phyloP scores from a whole-genome alignment of 2,329 filamentous ascomycete species.

The Orbilia brochopaga region DNA sequence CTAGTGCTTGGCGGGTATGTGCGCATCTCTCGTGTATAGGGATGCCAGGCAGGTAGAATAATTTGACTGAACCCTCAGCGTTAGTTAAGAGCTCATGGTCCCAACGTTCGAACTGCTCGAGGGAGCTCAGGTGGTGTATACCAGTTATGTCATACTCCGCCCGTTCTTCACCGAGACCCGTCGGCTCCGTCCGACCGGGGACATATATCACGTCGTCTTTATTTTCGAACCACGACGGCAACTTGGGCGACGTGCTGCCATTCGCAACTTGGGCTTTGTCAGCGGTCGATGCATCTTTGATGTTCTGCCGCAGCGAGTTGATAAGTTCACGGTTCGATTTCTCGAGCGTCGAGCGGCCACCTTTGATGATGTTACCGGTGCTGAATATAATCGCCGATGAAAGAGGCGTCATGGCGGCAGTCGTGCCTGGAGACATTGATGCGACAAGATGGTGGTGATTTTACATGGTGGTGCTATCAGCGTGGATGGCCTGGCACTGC shows the following conservation, averaged over 20 bases:
- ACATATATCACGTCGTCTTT: conserved; percentile 49
- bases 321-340: conserved; percentile 94
- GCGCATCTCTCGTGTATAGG: conserved; percentile 68
- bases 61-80: conserved; percentile 75
- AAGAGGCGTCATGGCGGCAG: conserved; percentile 55
- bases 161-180: conserved; percentile 78
- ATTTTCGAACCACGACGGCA: conserved; percentile 55
- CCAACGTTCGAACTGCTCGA: not conserved
- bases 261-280: conserved; percentile 55
- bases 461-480: not conserved
- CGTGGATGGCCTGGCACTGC: not conserved
- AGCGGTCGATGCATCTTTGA: conserved; percentile 67
- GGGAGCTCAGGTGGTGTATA: conserved; percentile 17
- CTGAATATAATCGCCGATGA: conserved; percentile 34
- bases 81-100: not conserved
- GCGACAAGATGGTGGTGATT: not conserved
- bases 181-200: conserved; percentile 58
- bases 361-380: conserved; percentile 69
- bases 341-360: conserved; percentile 74
- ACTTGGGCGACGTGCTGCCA: conserved; percentile 57
- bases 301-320: conserved; percentile 83
- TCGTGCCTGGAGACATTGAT: not conserved
- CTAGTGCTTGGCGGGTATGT: conserved; percentile 78
- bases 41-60: conserved; percentile 85
- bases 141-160: conserved; percentile 69